Conservation (phyloP, 768 basidiomycete species). For the Hemileccinum rubropunctum region DNA sequence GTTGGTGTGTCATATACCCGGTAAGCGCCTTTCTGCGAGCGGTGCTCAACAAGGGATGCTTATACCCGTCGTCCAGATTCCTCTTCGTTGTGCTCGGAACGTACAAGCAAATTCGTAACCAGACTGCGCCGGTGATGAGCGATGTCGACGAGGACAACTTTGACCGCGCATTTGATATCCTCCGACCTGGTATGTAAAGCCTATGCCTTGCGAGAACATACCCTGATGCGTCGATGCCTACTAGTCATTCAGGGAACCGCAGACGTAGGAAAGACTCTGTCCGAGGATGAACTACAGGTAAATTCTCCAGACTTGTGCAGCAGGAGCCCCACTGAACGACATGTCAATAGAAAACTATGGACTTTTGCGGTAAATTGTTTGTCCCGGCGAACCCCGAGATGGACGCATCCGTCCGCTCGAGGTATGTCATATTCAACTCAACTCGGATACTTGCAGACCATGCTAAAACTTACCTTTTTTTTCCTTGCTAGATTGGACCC, state of each 20-base stretch:
- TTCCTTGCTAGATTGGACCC: not conserved
- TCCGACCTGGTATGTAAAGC: not conserved
- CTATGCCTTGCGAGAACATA: not conserved
- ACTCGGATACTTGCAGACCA: too few relatives aligned
- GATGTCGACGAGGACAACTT: conserved; percentile 12
- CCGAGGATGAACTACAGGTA: not conserved
- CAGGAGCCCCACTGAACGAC: too few relatives aligned
- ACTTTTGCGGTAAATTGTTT: not conserved
- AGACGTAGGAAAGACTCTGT: not conserved
- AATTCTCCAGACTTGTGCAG: too few relatives aligned
- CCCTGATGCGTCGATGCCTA: not conserved
- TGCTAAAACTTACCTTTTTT: not conserved
- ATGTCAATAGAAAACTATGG: not conserved
- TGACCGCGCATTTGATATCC: not conserved
- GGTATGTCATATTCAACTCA: not conserved
- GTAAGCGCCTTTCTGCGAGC: not conserved
- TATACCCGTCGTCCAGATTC: not conserved
- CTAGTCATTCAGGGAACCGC: not conserved
- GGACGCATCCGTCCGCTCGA: not conserved
- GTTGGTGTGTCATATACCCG: conserved; percentile 9
- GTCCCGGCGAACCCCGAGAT: not conserved
- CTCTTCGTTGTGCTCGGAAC: conserved; percentile 9
- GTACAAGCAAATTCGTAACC: conserved; percentile 15
- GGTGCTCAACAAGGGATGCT: too few relatives aligned
- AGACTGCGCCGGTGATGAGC: conserved; percentile 6